Evolutionary conservation across 352 stramenopile genomes (phyloP), one percentile per base, ranked within the genome.

Genomic region (Phytophthora boehmeriae): DNA sequence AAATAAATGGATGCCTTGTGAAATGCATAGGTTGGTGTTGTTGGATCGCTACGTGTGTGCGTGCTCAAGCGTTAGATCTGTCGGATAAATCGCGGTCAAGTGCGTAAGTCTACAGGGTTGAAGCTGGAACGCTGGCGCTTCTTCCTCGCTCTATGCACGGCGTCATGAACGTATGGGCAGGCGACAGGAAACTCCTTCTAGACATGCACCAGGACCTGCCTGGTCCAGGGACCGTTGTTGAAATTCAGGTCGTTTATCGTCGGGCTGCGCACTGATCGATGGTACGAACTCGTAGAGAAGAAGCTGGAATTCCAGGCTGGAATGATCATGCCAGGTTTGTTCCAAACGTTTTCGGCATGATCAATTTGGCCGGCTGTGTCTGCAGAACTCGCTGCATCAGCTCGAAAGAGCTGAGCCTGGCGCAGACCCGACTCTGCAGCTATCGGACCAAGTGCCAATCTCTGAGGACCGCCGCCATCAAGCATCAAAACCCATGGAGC

Each of bases 401-500:
- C 22, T 17, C 25, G 25, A 30, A 30, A 30, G 25, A 30, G 25
- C 6, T 30, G 25, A 30, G 25, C 3, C 25, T 30, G 3, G 25
- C 25, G 6, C 25, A 30, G 38, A 44, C 13, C 38, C 22, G 38
- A 19, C 38, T 30, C 25, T 39, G 14, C 38, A 44, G 38, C 10
- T 44, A 16, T 44, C 38, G 38, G 38, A 44, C 38, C 38, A 44
- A 30, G 25, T 44, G 38, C 38, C 38, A 44, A 44, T 44, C 38
- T 44, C 22, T 44, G 38, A 44, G 19, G 38, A 39, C 34, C 4
- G 9, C 34, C 34, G 25, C 25, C 25, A 8, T 30, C 3, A 30
- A 30, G 3, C 25, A 30, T 30, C 25, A 30, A 30, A 30, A 30
- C 25, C 25, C 25, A 30, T 39, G 34, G 34, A 39, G 34, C 34